A percentile compares a stretch with the other conserved stretches of the same genome.
Conservation (phyloP, 2,329 filamentous ascomycete genomes). For the Pseudophaeomoniella oleicola region DNA sequence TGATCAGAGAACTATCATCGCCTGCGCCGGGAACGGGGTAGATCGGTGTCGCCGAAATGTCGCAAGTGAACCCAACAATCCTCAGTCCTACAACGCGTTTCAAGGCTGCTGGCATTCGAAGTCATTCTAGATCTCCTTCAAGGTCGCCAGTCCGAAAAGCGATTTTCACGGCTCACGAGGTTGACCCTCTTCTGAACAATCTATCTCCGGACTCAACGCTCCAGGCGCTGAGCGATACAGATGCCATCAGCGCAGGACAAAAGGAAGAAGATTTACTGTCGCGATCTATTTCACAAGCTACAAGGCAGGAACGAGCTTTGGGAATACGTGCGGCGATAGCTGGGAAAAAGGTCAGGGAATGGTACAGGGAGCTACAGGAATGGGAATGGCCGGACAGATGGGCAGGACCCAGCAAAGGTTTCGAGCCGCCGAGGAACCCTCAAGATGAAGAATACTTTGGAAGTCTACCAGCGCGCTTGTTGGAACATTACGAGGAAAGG, state of each 20-base stretch:
- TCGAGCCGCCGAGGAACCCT: slow-evolving; percentile 16
- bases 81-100: slow-evolving; percentile 6
- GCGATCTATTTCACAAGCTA: slow-evolving; percentile 39
- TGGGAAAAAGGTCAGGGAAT: slow-evolving; percentile 42
- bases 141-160: slow-evolving; percentile 22
- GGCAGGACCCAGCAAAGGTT: slow-evolving; percentile 24
- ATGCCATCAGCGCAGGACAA: slow-evolving; percentile 24
- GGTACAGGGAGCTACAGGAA: slow-evolving; percentile 42
- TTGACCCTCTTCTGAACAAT: slow-evolving; percentile 35
- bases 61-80: slow-evolving; percentile 8
- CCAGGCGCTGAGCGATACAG: slow-evolving; percentile 30
- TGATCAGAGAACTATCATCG: too few relatives aligned
- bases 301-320: slow-evolving; percentile 41
- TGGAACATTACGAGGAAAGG: slow-evolving; percentile 55
- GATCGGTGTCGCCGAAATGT: too few relatives aligned
- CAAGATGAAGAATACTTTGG: slow-evolving; percentile 45
- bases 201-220: slow-evolving; percentile 40
- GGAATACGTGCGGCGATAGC: slow-evolving; percentile 44
- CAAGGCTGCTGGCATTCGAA: slow-evolving; percentile 9
- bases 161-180: slow-evolving; percentile 20
- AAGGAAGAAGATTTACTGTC: slow-evolving; percentile 24
- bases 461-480: slow-evolving; percentile 49
- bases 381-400: slow-evolving; percentile 41
- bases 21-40: too few relatives aligned
- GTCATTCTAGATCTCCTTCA: slow-evolving; percentile 20